Percentiles rank a stretch among this genome's conserved stretches.
These are phyloP conservation scores for Aspergillus transmontanensis DNA, from an alignment of 2,329 filamentous ascomycete genomes.

Conservation along the genomic window DNA sequence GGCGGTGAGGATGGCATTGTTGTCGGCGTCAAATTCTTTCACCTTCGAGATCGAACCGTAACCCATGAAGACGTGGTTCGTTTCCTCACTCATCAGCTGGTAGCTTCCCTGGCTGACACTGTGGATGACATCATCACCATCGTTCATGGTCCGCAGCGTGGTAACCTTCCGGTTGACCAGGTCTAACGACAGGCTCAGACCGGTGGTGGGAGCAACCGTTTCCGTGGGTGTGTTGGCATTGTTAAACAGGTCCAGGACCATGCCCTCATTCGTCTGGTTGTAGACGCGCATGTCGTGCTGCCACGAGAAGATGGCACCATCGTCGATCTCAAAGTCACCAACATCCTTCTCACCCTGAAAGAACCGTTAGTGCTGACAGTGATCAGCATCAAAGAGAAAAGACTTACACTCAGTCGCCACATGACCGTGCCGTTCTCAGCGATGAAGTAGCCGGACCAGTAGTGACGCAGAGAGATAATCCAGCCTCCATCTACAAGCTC, in stretches of 20 bases:
- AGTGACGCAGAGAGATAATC: conserved; percentile 40
- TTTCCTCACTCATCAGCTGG: conserved; percentile 25
- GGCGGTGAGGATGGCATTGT: conserved; percentile 34
- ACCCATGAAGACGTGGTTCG: conserved; percentile 32
- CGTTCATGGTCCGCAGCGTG: conserved; percentile 24
- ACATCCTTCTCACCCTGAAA: conserved; percentile 25
- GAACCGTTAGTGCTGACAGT: neutral
- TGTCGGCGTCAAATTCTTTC: conserved; percentile 38
- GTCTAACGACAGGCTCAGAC: conserved; percentile 26
- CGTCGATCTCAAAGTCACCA: conserved; percentile 30
- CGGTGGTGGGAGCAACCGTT: conserved; percentile 23
- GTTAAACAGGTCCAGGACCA: conserved; percentile 37
- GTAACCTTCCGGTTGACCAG: conserved; percentile 26
- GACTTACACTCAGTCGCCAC: conserved; percentile 30
- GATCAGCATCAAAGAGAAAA: neutral
- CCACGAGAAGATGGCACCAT: conserved; percentile 30
- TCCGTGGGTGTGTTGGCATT: conserved; percentile 33
- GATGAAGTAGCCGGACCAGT: conserved; percentile 36
- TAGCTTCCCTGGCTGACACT: conserved; percentile 35
- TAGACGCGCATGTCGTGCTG: conserved; percentile 41
- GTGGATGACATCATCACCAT: conserved; percentile 27
- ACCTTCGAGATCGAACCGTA: conserved; percentile 40
- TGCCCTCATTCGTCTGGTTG: conserved; percentile 35
- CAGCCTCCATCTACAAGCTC: conserved; percentile 35
- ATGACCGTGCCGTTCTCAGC: conserved; percentile 32